These are phyloP conservation scores for Uronychia binucleata DNA, from an alignment of 73 alveolate genomes.

Conservation along the genomic window DNA sequence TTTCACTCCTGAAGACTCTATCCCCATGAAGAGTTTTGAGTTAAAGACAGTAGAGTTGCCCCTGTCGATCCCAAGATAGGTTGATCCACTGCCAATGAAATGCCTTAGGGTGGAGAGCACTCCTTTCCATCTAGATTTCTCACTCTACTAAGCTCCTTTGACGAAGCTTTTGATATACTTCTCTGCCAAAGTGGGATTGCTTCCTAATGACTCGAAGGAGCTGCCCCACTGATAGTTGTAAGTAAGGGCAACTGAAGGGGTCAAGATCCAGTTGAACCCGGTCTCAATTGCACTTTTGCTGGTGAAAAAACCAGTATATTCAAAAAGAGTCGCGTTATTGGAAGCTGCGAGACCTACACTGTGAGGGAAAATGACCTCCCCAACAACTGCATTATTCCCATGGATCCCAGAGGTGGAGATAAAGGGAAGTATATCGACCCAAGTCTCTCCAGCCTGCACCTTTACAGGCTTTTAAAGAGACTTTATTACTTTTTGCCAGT, in stretches of 20 bases:
- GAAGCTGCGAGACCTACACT: conserved; percentile 66
- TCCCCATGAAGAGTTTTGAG: conserved; percentile 12
- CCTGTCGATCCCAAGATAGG: conserved; percentile 45
- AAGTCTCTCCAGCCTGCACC: conserved; percentile 21
- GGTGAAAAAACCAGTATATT: conserved; percentile 27
- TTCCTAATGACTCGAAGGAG: conserved; percentile 58
- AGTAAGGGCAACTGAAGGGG: conserved; percentile 66
- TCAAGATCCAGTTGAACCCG: conserved; percentile 53
- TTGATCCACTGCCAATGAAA: conserved; percentile 63
- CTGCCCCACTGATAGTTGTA: conserved; percentile 67
- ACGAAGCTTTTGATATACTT: conserved; percentile 33
- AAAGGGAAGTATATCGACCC: conserved; percentile 11
- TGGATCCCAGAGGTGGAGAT: conserved; percentile 65
- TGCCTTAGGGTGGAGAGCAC: conserved; percentile 42
- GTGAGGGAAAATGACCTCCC: conserved; percentile 51
- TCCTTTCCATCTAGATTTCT: conserved; percentile 15
- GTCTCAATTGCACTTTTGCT: conserved; percentile 14
- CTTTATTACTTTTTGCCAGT: conserved; percentile 44
- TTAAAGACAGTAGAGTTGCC: conserved; percentile 30
- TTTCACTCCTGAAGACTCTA: conserved; percentile 30
- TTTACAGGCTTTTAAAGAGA: conserved; percentile 4
- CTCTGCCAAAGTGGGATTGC: conserved; percentile 2
- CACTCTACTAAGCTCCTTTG: conserved; percentile 2
- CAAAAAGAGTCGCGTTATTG: conserved; percentile 16
- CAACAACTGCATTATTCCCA: conserved; percentile 59